phyloP scores from a whole-genome alignment of 345 rosid species.

The Mercurialis annua region DNA sequence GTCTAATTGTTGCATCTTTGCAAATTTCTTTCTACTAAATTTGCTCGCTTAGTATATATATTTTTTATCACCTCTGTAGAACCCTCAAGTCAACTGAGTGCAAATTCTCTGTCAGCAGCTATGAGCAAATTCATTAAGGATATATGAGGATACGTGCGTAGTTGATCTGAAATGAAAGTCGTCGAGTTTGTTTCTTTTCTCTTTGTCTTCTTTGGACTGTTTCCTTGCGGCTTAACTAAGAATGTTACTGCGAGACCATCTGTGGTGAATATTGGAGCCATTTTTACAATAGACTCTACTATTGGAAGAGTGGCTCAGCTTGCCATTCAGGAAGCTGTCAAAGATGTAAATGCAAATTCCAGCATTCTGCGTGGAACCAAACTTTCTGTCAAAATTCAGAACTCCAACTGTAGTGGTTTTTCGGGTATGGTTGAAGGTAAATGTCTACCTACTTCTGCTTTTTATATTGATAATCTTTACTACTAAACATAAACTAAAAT shows the following conservation, averaged over 20 bases:
- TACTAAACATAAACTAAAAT: slow-evolving; percentile 7
- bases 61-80: slow-evolving; percentile 13
- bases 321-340: slow-evolving; percentile 82
- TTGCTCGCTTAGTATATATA: slow-evolving; percentile 6
- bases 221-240: slow-evolving; percentile 34
- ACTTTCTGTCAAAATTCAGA: slow-evolving; percentile 42
- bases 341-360: slow-evolving; percentile 74
- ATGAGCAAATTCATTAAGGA: slow-evolving; percentile 13
- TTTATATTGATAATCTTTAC: slow-evolving; percentile 7
- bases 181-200: slow-evolving; percentile 33
- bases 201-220: slow-evolving; percentile 30
- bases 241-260: slow-evolving; percentile 56
- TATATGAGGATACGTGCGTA: slow-evolving; percentile 7
- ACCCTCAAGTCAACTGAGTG: slow-evolving; percentile 12
- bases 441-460: slow-evolving; percentile 7
- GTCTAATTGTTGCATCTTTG: not conserved
- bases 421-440: slow-evolving; percentile 86
- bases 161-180: slow-evolving; percentile 32
- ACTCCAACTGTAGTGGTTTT: slow-evolving; percentile 84
- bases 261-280: slow-evolving; percentile 65
- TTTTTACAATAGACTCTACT: slow-evolving; percentile 58
- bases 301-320: slow-evolving; percentile 82
- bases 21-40: not conserved
- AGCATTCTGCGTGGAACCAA: slow-evolving; percentile 58
- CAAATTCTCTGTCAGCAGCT: not conserved